phyloP scores from a whole-genome alignment of 768 basidiomycete genomes.

The Suillus subluteus region DNA sequence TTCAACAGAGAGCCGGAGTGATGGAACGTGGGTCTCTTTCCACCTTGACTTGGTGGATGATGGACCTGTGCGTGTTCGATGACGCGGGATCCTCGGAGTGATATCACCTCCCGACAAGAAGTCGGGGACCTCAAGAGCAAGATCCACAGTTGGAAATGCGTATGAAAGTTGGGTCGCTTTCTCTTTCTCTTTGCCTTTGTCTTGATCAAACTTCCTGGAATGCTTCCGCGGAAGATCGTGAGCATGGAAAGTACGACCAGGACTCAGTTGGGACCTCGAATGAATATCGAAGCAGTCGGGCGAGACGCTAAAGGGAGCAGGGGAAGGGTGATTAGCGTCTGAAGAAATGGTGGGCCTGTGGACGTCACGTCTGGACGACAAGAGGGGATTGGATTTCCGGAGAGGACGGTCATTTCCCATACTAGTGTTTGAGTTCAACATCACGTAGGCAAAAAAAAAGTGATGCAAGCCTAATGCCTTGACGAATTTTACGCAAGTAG shows the following conservation, averaged over 20 bases:
- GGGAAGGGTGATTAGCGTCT: constrained; percentile 20
- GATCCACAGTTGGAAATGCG: constrained; percentile 30
- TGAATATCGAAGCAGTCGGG: constrained; percentile 52
- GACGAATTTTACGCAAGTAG: constrained; percentile 9
- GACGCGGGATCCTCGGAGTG: constrained; percentile 46
- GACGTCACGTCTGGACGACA: constrained; percentile 58
- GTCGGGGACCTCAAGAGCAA: constrained; percentile 30
- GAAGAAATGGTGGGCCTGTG: constrained; percentile 31
- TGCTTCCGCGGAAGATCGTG: constrained; percentile 23
- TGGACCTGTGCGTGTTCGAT: constrained; percentile 62
- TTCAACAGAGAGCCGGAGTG: constrained; percentile 60
- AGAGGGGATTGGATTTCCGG: constrained; percentile 58
- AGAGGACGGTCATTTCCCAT: constrained; percentile 41
- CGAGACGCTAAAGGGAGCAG: constrained; percentile 21
- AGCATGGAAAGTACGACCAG: constrained; percentile 29
- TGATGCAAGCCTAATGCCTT: neutral
- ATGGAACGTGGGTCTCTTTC: constrained; percentile 50
- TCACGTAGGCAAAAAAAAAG: constrained; percentile 14
- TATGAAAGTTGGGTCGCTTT: constrained; percentile 27
- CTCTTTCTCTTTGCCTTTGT: constrained; percentile 30
- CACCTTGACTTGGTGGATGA: constrained; percentile 46
- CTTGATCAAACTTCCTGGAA: constrained; percentile 29
- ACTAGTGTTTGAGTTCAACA: constrained; percentile 21
- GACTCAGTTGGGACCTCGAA: constrained; percentile 43
- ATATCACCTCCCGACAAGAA: constrained; percentile 30